Evolutionary conservation across 148 eudicot species (phyloP), one percentile per base, ranked within the genome.

Genomic region (Rhododendron mucronatum): DNA sequence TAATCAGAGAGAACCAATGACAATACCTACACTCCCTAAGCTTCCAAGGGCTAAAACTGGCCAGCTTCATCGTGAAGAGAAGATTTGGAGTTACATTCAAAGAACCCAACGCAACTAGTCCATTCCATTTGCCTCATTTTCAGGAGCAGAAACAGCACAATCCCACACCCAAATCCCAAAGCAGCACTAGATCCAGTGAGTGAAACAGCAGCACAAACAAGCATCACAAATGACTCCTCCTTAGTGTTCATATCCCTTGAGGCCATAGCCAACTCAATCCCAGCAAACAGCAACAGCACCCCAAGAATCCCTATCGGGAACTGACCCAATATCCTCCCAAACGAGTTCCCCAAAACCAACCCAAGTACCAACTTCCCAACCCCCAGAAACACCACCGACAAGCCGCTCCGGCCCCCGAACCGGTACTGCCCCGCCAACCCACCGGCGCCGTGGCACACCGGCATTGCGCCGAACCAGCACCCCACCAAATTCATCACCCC

Each of bases 401-500:
- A 83, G 0, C 94, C 94, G 61, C 90, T 88, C 79, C 94, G 89
- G 41, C 92, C 93, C 0, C 94, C 94, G 47, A 92, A 92, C 80
- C 93, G 53, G 81, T 91, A 92, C 90, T 92, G 94, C 48, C 94
- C 94, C 0, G 94, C 94, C 9, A 92, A 41, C 82, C 94, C 94
- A 0, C 94, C 94, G 4, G 94, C 94, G 4, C 94, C 94, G 50
- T 92, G 94, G 91, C 94, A 92, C 1, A 86, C 89, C 1, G 94
- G 94, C 94, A 92, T 92, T 26, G 93, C 94, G 12, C 94, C 94
- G 28, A 92, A 92, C 94, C 94, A 92, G 84, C 92, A 92, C 16
- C 94, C 94, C 0, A 90, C 89, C 57, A 92, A 84, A 73, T 92
- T 92, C 93, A 92, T 92, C 11, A 88, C 1, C 2, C 94, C 94